phyloP scores from a whole-genome alignment of 352 stramenopile genomes.

The Globisporangium solare region DNA sequence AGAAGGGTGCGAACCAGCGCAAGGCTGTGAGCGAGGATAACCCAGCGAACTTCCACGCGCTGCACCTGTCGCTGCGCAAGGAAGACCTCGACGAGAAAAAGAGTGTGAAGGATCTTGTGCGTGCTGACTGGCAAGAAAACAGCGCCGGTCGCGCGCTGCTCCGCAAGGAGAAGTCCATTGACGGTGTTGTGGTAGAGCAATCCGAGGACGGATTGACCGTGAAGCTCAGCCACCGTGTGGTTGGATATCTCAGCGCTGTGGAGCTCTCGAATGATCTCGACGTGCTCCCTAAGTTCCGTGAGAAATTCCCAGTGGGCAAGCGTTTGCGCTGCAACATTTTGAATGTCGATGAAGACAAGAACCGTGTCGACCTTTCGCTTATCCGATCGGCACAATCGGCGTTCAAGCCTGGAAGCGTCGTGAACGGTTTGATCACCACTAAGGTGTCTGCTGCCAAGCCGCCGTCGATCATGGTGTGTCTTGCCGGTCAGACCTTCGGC shows the following conservation, averaged over 20 bases:
- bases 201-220: constrained; percentile 46
- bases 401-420: constrained; percentile 45
- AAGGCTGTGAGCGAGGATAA: constrained; percentile 79
- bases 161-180: constrained; percentile 40
- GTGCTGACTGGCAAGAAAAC: constrained; percentile 73
- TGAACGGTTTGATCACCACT: constrained; percentile 66
- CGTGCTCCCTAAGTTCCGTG: constrained; percentile 51
- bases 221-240: constrained; percentile 70
- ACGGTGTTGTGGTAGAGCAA: constrained; percentile 75
- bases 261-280: constrained; percentile 66
- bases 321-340: constrained; percentile 65
- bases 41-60: constrained; percentile 59
- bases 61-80: constrained; percentile 68
- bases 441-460: constrained; percentile 72
- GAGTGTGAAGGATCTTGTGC: constrained; percentile 42
- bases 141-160: constrained; percentile 69
- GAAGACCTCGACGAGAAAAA: constrained; percentile 37
- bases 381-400: constrained; percentile 27
- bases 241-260: constrained; percentile 51
- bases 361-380: constrained; percentile 68
- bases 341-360: constrained; percentile 65
- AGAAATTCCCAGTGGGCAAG: constrained; percentile 75
- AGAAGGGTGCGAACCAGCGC: constrained; percentile 83
- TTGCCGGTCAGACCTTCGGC: constrained; percentile 66
- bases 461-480: constrained; percentile 84